A percentile compares a stretch with the other conserved stretches of the same genome.
These are phyloP conservation scores for Colletotrichum tamarilloi DNA, from an alignment of 2,329 filamentous ascomycete genomes.

Conservation along the genomic window DNA sequence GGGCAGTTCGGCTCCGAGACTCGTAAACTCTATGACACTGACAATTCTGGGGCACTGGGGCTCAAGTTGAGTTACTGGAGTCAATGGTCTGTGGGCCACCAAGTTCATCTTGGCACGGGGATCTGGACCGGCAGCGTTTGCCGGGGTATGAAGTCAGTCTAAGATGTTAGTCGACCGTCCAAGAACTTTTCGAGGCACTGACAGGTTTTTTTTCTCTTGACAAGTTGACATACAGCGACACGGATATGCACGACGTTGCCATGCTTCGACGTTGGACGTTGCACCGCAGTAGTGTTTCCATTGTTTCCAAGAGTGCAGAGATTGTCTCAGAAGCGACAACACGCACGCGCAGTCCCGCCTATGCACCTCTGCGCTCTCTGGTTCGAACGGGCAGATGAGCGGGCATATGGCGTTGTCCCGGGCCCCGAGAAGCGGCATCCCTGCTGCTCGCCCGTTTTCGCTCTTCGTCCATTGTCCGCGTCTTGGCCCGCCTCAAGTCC, in stretches of 20 bases:
- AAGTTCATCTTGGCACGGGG: background rate
- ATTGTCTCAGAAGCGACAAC: background rate
- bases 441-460: background rate
- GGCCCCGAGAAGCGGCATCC: background rate
- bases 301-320: background rate
- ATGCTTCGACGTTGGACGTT: background rate
- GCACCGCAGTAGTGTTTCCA: background rate
- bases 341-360: too few relatives aligned
- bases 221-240: background rate
- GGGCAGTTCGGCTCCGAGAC: conserved; percentile 20
- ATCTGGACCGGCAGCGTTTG: background rate
- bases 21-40: background rate
- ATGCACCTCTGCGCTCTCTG: background rate
- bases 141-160: background rate
- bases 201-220: background rate
- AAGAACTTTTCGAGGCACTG: background rate
- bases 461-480: background rate
- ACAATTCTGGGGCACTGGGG: background rate
- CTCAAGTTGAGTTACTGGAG: too few relatives aligned
- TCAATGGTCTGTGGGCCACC: background rate
- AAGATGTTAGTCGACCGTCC: background rate
- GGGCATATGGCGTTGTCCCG: background rate
- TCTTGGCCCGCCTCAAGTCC: background rate
- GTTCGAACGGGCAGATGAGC: background rate
- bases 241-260: background rate